Percentiles rank a stretch among this genome's conserved stretches.
These are phyloP conservation scores for Angomonas deanei DNA, from an alignment of 208 protist species.

Conservation along the genomic window DNA sequence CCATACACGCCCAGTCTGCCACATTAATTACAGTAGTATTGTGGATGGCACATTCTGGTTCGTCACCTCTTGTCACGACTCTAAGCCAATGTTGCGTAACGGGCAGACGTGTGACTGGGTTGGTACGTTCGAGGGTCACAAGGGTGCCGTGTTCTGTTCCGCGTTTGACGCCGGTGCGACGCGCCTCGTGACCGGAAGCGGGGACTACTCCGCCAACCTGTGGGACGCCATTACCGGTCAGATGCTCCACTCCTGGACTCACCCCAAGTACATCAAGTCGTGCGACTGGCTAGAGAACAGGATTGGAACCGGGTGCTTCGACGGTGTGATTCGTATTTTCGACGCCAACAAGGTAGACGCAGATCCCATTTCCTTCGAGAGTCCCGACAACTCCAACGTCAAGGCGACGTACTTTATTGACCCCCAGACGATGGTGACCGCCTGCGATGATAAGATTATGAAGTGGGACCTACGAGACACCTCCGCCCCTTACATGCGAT, in stretches of 20 bases:
- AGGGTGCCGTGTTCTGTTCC: slow-evolving; percentile 93
- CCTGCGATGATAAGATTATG: slow-evolving; percentile 79
- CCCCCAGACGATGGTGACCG: slow-evolving; percentile 78
- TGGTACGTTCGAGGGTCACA: slow-evolving; percentile 94
- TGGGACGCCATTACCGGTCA: slow-evolving; percentile 91
- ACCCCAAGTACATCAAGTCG: slow-evolving; percentile 94
- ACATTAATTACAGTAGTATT: slow-evolving; percentile 91
- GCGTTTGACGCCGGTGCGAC: slow-evolving; percentile 84
- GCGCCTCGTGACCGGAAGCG: slow-evolving; percentile 86
- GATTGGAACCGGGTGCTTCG: slow-evolving; percentile 87
- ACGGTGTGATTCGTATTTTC: slow-evolving; percentile 90
- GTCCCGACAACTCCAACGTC: slow-evolving; percentile 57
- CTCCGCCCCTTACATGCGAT: slow-evolving; percentile 65
- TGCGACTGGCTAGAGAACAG: slow-evolving; percentile 87
- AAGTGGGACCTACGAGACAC: slow-evolving; percentile 89
- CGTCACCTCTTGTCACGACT: slow-evolving; percentile 88
- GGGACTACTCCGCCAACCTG: slow-evolving; percentile 91
- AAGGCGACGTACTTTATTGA: slow-evolving; percentile 86
- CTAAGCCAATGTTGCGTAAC: slow-evolving; percentile 92
- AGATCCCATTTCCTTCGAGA: slow-evolving; percentile 65
- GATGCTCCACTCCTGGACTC: slow-evolving; percentile 84
- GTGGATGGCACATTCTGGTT: slow-evolving; percentile 90
- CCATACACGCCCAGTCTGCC: slow-evolving; percentile 86
- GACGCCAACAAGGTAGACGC: slow-evolving; percentile 80
- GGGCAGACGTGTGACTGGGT: slow-evolving; percentile 95